Percentiles rank a stretch among this genome's conserved stretches.
Evolutionary conservation across 2,329 filamentous ascomycete genomes (phyloP).

Genomic region (Aspergillus uvarum): DNA sequence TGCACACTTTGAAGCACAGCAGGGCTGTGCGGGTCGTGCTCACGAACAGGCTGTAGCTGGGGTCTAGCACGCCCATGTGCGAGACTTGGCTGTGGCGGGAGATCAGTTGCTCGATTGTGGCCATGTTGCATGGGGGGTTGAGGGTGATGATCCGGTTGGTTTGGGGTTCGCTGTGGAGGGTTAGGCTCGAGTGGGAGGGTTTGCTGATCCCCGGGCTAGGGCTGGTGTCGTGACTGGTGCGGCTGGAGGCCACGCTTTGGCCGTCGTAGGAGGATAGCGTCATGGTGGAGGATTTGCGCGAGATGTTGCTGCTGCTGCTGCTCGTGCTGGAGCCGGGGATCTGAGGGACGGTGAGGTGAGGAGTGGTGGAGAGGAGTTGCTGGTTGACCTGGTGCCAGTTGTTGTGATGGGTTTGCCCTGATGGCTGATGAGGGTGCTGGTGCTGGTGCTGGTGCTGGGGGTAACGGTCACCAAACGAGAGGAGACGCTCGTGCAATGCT

Average conservation of each 20-base stretch:
- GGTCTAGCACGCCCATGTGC: conserved; percentile 47
- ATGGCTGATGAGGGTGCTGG: no score
- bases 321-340: not conserved
- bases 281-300: not conserved
- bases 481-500: not conserved
- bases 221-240: conserved; percentile 6
- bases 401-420: not conserved
- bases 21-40: conserved; percentile 36
- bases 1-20: conserved; percentile 41
- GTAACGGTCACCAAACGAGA: not conserved
- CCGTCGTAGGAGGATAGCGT: not conserved
- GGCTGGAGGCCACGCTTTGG: conserved; percentile 2
- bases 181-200: not conserved
- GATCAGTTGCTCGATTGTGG: conserved; percentile 21
- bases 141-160: not conserved
- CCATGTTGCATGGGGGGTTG: not conserved
- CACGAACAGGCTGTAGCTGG: conserved; percentile 43
- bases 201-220: not conserved
- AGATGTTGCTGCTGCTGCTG: not conserved
- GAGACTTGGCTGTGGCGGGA: conserved; percentile 39
- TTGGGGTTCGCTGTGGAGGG: not conserved
- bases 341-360: not conserved
- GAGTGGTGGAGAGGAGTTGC: not conserved
- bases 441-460: not conserved
- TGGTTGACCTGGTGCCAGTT: not conserved